phyloP scores from a whole-genome alignment of 2,329 filamentous ascomycete genomes.

The Phialemonium atrogriseum region DNA sequence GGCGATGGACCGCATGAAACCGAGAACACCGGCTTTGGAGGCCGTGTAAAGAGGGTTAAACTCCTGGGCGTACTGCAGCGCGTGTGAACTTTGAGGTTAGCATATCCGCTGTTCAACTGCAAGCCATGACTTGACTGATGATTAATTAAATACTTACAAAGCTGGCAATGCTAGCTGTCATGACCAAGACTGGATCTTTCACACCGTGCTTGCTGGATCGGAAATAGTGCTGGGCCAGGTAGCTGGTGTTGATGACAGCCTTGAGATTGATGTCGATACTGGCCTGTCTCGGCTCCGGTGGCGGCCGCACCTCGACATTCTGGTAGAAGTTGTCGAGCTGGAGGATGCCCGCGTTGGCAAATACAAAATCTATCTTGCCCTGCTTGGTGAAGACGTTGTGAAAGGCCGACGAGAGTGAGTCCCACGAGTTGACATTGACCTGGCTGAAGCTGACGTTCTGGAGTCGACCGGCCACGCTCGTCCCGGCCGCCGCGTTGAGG shows the following conservation, averaged over 20 bases:
- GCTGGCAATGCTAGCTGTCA: constrained; percentile 21
- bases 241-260: constrained; percentile 25
- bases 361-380: constrained; percentile 34
- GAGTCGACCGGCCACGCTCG: constrained; percentile 3
- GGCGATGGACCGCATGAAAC: constrained; percentile 24
- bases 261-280: constrained; percentile 25
- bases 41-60: constrained; percentile 23
- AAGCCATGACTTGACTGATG: too few relatives aligned
- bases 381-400: constrained; percentile 6
- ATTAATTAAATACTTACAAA: too few relatives aligned
- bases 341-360: constrained; percentile 37
- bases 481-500: constrained; percentile 11
- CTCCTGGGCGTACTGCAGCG: constrained; percentile 17
- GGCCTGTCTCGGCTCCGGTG: constrained; percentile 17
- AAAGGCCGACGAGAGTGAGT: constrained; percentile 7
- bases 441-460: constrained; percentile 5
- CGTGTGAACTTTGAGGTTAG: not conserved
- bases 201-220: constrained; percentile 12
- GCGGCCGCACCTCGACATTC: constrained; percentile 5
- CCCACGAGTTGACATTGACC: constrained; percentile 11
- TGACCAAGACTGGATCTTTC: constrained; percentile 11
- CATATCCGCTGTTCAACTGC: too few relatives aligned
- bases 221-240: constrained; percentile 34
- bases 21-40: constrained; percentile 23
- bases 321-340: constrained; percentile 27